phyloP scores from a whole-genome alignment of 2,329 filamentous ascomycete species.

The Westerdykella ornata region DNA sequence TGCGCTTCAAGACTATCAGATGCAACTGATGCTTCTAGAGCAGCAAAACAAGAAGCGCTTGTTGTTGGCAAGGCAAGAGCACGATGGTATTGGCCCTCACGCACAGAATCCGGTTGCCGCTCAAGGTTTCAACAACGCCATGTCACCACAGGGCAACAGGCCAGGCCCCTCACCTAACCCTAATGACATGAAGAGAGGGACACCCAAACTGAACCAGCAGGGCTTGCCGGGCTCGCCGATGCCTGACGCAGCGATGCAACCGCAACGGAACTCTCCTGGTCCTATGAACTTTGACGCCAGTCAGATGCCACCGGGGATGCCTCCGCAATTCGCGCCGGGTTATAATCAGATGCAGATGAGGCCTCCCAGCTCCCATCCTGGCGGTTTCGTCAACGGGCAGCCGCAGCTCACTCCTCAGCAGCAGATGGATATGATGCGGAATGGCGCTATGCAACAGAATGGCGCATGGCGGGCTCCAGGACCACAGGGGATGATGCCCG shows the following conservation, averaged over 20 bases:
- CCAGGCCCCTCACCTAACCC: conserved; percentile 70
- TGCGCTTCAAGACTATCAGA: conserved; percentile 79
- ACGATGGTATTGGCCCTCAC: conserved; percentile 58
- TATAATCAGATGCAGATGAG: conserved; percentile 44
- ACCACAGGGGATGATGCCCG: conserved; percentile 50
- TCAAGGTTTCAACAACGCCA: conserved; percentile 56
- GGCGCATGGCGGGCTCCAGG: conserved; percentile 33
- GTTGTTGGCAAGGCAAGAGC: conserved; percentile 75
- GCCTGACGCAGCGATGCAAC: conserved; percentile 61
- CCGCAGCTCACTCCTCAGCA: conserved; percentile 51
- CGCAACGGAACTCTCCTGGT: conserved; percentile 55
- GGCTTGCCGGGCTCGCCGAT: conserved; percentile 62
- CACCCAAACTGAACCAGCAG: conserved; percentile 63
- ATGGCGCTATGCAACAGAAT: conserved; percentile 34
- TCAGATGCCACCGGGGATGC: conserved; percentile 45
- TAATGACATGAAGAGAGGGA: conserved; percentile 69
- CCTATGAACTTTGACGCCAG: conserved; percentile 46
- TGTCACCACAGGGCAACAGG: conserved; percentile 63
- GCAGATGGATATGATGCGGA: conserved; percentile 45
- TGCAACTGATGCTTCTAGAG: conserved; percentile 81
- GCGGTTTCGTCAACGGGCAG: conserved; percentile 57
- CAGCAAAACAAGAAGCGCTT: conserved; percentile 83
- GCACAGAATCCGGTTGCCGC: conserved; percentile 43
- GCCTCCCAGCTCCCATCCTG: conserved; percentile 42
- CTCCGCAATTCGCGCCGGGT: conserved; percentile 24